Conservation (phyloP, 176 grass and related monocot genomes). For the Ampelocalamus luodianensis region DNA sequence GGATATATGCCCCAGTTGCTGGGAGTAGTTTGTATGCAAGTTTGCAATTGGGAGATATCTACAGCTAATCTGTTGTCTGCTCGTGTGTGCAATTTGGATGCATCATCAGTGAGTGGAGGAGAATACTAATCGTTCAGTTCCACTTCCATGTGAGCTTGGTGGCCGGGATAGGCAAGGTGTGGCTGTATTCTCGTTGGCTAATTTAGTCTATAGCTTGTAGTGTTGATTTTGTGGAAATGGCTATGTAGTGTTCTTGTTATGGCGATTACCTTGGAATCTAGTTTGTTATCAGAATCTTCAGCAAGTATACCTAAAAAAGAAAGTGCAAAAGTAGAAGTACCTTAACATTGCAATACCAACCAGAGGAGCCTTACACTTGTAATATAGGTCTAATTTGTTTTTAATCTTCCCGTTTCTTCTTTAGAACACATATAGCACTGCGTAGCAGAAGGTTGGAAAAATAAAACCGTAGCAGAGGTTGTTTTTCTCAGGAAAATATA, state of each 20-base stretch:
- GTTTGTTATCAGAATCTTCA: background rate
- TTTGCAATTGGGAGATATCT: background rate
- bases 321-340: background rate
- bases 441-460: background rate
- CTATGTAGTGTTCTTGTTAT: background rate
- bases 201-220: background rate
- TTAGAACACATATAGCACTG: background rate
- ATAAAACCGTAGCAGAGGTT: background rate
- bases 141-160: background rate
- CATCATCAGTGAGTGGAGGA: background rate
- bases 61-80: background rate
- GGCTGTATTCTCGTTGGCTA: background rate
- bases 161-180: background rate
- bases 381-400: background rate
- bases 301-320: background rate
- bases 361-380: background rate
- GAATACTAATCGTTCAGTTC: background rate
- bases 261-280: background rate
- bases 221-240: background rate
- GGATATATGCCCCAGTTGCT: slow-evolving; percentile 12
- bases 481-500: background rate
- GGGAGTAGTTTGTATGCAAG: background rate
- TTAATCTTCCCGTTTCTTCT: background rate
- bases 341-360: background rate
- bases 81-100: background rate